Evolutionary conservation across 2,329 filamentous ascomycete species (phyloP).

Genomic region (Trichocomaceae sp.): DNA sequence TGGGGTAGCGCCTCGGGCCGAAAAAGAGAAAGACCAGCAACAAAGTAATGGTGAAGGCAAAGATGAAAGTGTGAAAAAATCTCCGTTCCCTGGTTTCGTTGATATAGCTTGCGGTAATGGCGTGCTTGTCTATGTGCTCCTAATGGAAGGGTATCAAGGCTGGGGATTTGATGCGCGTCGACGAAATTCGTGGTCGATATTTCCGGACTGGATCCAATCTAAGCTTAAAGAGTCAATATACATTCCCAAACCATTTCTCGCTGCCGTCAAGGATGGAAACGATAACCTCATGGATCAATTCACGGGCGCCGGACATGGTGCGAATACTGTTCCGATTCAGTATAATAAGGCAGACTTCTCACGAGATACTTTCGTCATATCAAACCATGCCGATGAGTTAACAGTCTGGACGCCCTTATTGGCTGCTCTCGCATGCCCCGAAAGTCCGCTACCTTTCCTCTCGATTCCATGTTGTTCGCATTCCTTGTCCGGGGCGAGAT

Average conservation of each 20-base stretch:
- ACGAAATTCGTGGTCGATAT: conserved; percentile 77
- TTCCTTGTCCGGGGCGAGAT: conserved; percentile 66
- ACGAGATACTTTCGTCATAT: conserved; percentile 78
- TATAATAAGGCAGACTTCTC: conserved; percentile 58
- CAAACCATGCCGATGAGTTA: conserved; percentile 93
- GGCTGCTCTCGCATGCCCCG: conserved; percentile 51
- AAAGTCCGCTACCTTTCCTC: conserved; percentile 70
- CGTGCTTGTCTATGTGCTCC: conserved; percentile 74
- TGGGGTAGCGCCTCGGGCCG: conserved; percentile 22
- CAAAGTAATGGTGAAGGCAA: neutral
- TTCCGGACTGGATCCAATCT: conserved; percentile 46
- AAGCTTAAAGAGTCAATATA: conserved; percentile 55
- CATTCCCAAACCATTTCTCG: conserved; percentile 48
- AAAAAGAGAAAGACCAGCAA: conserved; percentile 9
- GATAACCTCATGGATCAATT: conserved; percentile 7
- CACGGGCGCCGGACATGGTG: neutral
- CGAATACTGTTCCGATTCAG: conserved; percentile 10
- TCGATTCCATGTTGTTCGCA: conserved; percentile 96
- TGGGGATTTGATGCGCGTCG: conserved; percentile 88
- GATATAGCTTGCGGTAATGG: conserved; percentile 97
- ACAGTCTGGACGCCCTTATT: conserved; percentile 94
- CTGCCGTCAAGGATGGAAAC: neutral
- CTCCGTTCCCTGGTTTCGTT: conserved; percentile 75
- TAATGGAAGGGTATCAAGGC: conserved; percentile 71
- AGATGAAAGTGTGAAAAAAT: conserved; percentile 17